Evolutionary conservation across 2,329 filamentous ascomycete genomes (phyloP), one percentile per base, ranked within the genome.

Genomic region (Aspergillus tamarii): DNA sequence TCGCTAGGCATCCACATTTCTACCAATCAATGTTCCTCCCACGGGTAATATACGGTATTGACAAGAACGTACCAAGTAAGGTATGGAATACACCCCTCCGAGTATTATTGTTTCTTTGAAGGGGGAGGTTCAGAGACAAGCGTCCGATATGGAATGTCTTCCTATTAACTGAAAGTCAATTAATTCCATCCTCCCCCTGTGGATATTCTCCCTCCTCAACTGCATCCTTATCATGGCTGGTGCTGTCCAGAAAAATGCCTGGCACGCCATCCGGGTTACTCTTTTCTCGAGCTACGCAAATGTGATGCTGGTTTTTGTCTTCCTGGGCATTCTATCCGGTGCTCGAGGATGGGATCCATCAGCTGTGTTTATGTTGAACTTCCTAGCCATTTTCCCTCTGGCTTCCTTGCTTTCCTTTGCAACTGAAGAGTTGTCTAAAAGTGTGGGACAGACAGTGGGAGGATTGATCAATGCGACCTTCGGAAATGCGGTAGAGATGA

Each of bases 211-310:
- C 43, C 43, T 43, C 16, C 10, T 21, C 21, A 46, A 23, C n/a
- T 4, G 23, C 43, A 4, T 19, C 32, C 30, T 54, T 32, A 54
- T 4, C 52, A 54, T 54, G 52, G 52, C 30, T 54, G n/a, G 52
- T 54, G 12, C 21, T 16, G 21, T 11, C 6, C 52, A 34, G 32
- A 32, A n/a, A 26, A 54, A 21, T 54, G 52, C 52, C 60, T 34
- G 57, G 34, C 43, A 34, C 34, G 41, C 34, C n/a, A 21, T 30
- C 26, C 85, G 87, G 69, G 86, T 88, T n/a, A 91, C 91, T 0
- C 72, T 94, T 7, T 85, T 94, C 69, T 88, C 85, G 69, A 93
- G 91, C 3, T 94, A 90, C 85, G 89, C 94, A 80, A 96, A 96
- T 73, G 74, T 94, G 32, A 79, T 96, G 21, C 81, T 95, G 21